Base-by-base conservation (phyloP, 257 asterid genomes). In the Misopates orontium region DNA sequence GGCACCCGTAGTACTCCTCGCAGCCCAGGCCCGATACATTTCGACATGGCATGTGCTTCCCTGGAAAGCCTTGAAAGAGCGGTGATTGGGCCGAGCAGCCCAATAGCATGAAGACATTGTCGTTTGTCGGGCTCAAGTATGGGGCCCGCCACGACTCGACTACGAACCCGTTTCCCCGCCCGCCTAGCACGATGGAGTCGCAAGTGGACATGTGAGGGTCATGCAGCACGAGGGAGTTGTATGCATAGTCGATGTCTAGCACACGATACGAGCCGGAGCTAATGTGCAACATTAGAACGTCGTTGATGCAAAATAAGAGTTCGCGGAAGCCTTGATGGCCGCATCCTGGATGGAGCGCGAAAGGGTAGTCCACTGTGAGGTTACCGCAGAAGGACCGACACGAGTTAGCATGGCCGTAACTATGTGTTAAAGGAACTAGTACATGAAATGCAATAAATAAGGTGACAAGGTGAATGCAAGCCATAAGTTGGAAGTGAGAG, bases 191-290 rank as follows among this genome's bases (percentile, higher is more conserved):
- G 14, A 89, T 75, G 28, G 95, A 78, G 41, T 82, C 77, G 17
- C 98, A 93, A 1, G 79, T 87, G 21, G 98, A 93, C 95, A 93
- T 87, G 83, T 93, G 97, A 16, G 98, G 90, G 47, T 93, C 98
- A 18, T 87, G 91, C 17, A 93, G 73, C 5, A 88, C 82, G 39
- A 93, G 95, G 41, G 95, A 77, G 8, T 70, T 77, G 62, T 87
- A 93, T 12, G 96, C 87, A 23, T 89, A 93, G 73, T 93, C 98
- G 12, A 93, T 85, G 71, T 86, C 91, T 8, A 93, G 64, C 1
- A 93, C 96, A 1, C 97, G 96, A 60, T 93, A 93, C 1, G 98
- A 93, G 8, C 98, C 98, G 0, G 98, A 93, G 69, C 63, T 74
- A 0, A 93, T 85, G 75, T 93, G 98, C 60, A 93, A 72, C 98